phyloP scores from a whole-genome alignment of 805 yeast species.

The Zygosaccharomyces lentus region DNA sequence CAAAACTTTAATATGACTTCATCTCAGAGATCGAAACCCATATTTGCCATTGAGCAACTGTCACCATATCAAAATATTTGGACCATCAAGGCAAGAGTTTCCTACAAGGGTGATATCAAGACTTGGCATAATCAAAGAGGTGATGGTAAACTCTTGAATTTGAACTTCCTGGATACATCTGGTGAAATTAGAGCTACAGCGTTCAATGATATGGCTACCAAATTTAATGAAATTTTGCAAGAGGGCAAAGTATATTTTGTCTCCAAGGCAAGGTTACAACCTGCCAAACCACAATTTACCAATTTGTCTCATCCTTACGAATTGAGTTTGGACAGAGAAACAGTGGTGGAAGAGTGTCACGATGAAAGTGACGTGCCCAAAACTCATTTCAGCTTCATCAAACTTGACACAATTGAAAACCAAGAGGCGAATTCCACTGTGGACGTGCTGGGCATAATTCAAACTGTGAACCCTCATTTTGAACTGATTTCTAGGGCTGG shows the following conservation, averaged over 20 bases:
- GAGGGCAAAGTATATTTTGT: slow-evolving; percentile 89
- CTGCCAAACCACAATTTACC: slow-evolving; percentile 82
- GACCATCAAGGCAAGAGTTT: slow-evolving; percentile 91
- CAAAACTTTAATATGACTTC: slow-evolving; percentile 7
- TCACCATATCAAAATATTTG: slow-evolving; percentile 89
- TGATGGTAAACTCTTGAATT: slow-evolving; percentile 84
- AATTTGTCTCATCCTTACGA: slow-evolving; percentile 86
- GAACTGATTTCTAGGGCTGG: slow-evolving; percentile 88
- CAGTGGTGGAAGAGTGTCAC: slow-evolving; percentile 64
- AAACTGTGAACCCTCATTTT: slow-evolving; percentile 66
- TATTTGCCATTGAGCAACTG: slow-evolving; percentile 76
- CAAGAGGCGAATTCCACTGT: slow-evolving; percentile 67
- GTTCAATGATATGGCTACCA: slow-evolving; percentile 81
- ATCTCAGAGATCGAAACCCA: slow-evolving; percentile 37
- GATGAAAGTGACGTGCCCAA: slow-evolving; percentile 68
- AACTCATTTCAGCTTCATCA: slow-evolving; percentile 69
- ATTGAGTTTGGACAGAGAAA: slow-evolving; percentile 72
- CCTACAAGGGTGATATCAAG: slow-evolving; percentile 80
- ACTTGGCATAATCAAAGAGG: slow-evolving; percentile 85
- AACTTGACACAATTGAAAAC: slow-evolving; percentile 59
- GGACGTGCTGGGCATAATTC: slow-evolving; percentile 85
- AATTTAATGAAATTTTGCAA: slow-evolving; percentile 66
- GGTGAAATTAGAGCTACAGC: slow-evolving; percentile 96
- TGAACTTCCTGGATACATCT: slow-evolving; percentile 85
- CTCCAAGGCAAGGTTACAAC: slow-evolving; percentile 72